phyloP scores from a whole-genome alignment of 2,329 filamentous ascomycete species.

The Capronia coronata region DNA sequence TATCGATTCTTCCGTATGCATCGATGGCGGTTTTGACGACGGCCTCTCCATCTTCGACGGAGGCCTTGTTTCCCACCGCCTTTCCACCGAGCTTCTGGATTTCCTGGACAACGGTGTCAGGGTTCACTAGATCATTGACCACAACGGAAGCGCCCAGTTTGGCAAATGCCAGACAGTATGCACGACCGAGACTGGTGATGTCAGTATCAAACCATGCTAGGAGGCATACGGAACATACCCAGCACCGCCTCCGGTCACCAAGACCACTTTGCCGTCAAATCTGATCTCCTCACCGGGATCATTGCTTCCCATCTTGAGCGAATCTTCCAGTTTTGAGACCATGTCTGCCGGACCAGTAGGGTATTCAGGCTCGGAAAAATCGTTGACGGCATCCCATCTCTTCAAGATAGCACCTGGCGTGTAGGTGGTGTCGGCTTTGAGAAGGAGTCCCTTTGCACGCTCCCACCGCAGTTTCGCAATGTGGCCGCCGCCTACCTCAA shows the following conservation, averaged over 20 bases:
- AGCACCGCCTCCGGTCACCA: conserved; percentile 81
- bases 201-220: conserved; percentile 27
- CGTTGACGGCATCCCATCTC: conserved; percentile 80
- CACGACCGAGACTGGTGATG: conserved; percentile 66
- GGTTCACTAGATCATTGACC: conserved; percentile 92
- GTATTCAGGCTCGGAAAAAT: conserved; percentile 79
- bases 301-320: conserved; percentile 68
- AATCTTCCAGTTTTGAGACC: conserved; percentile 74
- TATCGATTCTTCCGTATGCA: conserved; percentile 85
- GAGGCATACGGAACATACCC: conserved; percentile 46
- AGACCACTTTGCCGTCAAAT: conserved; percentile 76
- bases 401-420: conserved; percentile 81
- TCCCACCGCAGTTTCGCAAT: conserved; percentile 93
- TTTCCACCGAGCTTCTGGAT: conserved; percentile 85
- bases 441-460: conserved; percentile 76
- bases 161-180: conserved; percentile 81
- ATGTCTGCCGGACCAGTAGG: conserved; percentile 84
- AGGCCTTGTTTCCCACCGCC: conserved; percentile 87
- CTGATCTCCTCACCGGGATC: conserved; percentile 66
- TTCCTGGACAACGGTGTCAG: conserved; percentile 82
- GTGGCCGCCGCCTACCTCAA: conserved; percentile 88
- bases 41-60: conserved; percentile 82
- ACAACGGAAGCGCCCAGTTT: conserved; percentile 79
- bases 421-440: conserved; percentile 81
- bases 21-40: conserved; percentile 93